Base-by-base conservation (phyloP, 2,329 filamentous ascomycete genomes). In the Fusarium continuum region DNA sequence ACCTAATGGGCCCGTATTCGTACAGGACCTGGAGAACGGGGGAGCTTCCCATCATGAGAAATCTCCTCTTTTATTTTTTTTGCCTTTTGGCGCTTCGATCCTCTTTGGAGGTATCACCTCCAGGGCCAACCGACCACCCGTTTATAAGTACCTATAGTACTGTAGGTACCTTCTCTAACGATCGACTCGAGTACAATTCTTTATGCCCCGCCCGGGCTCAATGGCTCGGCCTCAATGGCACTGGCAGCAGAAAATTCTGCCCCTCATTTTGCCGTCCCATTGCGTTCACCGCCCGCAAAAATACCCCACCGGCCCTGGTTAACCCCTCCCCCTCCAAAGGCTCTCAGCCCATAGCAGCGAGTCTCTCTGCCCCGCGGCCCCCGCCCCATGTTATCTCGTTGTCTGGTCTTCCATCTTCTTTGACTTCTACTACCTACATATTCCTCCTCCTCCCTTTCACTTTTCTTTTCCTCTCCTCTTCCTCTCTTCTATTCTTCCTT, bases 191-290 rank as follows among this genome's bases (percentile, higher is more conserved):
- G 55, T 43, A 34, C 40, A 34, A n/a, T 50, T 39, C 38, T 52
- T 20, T n/a, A 19, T 61, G 61, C 61, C 61, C 60, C 61, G 61
- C 60, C 61, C n/a, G n/a, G n/a, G n/a, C n/a, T 61, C 55, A 58
- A 55, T 64, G 34, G 31, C 20, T 54, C 47, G 29, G 26, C 46
- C 39, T 64, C 54, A 64, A 56, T 64, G 61, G 55, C 54, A 64
- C 50, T 64, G 61, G 55, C 26, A 57, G 38, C 43, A 60, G 62
- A 67, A 73, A 70, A 70, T 65, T 73, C 70, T 71, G 62, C 68
- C 68, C 72, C 69, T 70, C 66, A 65, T 71, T 70, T 67, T 70
- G 62, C 65, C 52, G 35, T 60, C 36, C n/a, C 35, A 26, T 58
- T 10, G 39, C 19, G 38, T 63, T 70, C 70, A 71, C 67, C 70